Base-by-base conservation (phyloP, 2,329 filamentous ascomycete species). In the Fusarium nanum region DNA sequence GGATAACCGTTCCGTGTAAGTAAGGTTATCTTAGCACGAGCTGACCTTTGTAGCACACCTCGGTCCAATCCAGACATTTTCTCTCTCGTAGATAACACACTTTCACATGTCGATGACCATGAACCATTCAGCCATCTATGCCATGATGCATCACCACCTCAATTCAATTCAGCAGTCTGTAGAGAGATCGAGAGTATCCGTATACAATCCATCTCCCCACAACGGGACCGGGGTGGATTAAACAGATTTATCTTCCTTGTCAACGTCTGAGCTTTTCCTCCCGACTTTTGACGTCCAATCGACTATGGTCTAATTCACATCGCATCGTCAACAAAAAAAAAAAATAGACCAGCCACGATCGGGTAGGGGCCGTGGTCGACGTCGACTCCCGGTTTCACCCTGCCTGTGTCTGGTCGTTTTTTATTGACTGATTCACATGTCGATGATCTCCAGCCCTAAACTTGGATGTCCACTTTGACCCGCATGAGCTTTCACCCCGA, bases 361-460 rank as follows among this genome's bases (percentile, higher is more conserved):
- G 25, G 57, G 30, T 25, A 42, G 23, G 49, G 34, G 41, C 45
- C 7, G 64, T 71, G 55, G 47, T 72, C 53, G 64, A 69, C 64
- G 68, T 61, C 68, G 65, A 68, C 58, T 73, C 64, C 72, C 72
- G 72, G 73, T 71, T 72, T 70, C 70, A 37, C 70, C 66, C 72
- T 59, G 72, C 72, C 40, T 20, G 32, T 41, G 25, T 47, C 45
- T 47, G 25, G 61, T 60, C 14, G 18, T 20, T 52, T 41, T 52
- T 41, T 22, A 20, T 13, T 20, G 32, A 53, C 49, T 69, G 70
- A 68, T 74, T 75, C 72, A 74, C 72, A 75, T 74, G 72, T 75
- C 61, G 72, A 74, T 73, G 72, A 74, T 74, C 70, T 74, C 70
- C 72, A 75, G 72, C 70, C 72, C 68, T 70, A 75, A 57, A 48